Percentiles rank a stretch among this genome's conserved stretches.
Conservation (phyloP, 2,329 filamentous ascomycete species). For the Fusarium subglutinans region DNA sequence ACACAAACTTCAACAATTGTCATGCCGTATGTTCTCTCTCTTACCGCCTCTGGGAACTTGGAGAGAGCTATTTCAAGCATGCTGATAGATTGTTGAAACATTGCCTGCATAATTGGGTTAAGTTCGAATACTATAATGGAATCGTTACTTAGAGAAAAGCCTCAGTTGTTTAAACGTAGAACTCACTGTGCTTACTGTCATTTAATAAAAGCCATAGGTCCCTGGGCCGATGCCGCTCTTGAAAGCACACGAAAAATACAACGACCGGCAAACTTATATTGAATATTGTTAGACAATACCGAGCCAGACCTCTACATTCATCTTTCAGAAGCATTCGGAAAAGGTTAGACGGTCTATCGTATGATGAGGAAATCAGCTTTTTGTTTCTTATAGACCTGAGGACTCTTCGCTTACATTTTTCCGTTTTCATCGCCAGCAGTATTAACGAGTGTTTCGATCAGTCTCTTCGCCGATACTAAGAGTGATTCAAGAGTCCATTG, state of each 20-base stretch:
- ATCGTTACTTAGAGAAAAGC: fast-evolving
- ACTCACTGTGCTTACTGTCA: fast-evolving
- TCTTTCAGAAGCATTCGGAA: fast-evolving
- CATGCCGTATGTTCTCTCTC: fast-evolving
- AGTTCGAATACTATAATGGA: fast-evolving
- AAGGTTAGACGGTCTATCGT: fast-evolving
- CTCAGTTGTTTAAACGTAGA: fast-evolving
- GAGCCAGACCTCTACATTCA: background rate
- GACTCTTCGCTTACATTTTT: background rate
- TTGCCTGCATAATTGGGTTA: fast-evolving
- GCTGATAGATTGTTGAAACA: background rate
- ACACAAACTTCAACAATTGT: fast-evolving
- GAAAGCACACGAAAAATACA: too few species aligned
- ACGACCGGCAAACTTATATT: fast-evolving
- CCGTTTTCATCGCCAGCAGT: background rate
- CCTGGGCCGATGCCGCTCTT: fast-evolving
- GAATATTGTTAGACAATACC: background rate
- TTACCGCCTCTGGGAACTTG: fast-evolving
- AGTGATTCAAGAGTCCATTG: fast-evolving
- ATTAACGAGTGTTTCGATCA: background rate
- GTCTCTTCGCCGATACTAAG: fast-evolving
- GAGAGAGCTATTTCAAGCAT: background rate
- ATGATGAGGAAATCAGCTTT: fast-evolving
- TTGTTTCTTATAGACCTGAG: fast-evolving
- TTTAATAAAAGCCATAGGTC: background rate